Conservation (phyloP, 495 filamentous ascomycete species). For the Bryoglossum gracile region DNA sequence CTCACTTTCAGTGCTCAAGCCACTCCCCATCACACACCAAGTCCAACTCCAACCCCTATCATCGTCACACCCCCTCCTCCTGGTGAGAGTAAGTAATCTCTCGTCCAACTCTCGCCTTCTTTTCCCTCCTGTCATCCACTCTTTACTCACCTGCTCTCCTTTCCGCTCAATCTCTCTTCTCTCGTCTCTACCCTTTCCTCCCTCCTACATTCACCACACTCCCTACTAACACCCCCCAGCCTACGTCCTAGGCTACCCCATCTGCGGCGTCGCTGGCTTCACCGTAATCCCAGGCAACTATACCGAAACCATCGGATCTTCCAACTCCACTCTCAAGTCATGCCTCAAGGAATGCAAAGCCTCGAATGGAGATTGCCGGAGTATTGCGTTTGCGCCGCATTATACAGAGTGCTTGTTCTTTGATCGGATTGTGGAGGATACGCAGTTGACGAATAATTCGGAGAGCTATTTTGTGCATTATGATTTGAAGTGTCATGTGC, state of each 20-base stretch:
- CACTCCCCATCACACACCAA: not conserved
- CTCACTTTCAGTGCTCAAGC: not conserved
- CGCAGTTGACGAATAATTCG: constrained; percentile 1
- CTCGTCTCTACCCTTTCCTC: not conserved
- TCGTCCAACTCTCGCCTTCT: too few species aligned
- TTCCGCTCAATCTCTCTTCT: not conserved
- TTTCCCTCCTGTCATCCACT: too few species aligned
- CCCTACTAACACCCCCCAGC: not conserved
- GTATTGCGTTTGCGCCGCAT: not conserved
- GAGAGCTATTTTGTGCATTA: constrained; percentile 12
- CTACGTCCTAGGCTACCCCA: constrained; percentile 3
- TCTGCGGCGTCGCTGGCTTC: constrained; percentile 3
- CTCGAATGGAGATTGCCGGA: not conserved
- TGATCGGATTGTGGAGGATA: constrained; percentile 4
- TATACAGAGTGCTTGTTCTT: constrained; percentile 9
- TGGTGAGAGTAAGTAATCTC: constrained; percentile 5
- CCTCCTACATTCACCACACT: not conserved
- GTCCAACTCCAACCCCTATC: not conserved
- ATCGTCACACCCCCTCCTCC: constrained; percentile 4
- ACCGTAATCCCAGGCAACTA: constrained; percentile 9
- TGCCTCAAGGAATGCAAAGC: constrained; percentile 3
- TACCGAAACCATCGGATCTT: constrained; percentile 1
- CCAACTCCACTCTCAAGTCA: not conserved
- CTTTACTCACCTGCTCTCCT: not conserved
- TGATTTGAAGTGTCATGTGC: not conserved